Conservation (phyloP, 805 yeast genomes). For the Candida loeiensis region DNA sequence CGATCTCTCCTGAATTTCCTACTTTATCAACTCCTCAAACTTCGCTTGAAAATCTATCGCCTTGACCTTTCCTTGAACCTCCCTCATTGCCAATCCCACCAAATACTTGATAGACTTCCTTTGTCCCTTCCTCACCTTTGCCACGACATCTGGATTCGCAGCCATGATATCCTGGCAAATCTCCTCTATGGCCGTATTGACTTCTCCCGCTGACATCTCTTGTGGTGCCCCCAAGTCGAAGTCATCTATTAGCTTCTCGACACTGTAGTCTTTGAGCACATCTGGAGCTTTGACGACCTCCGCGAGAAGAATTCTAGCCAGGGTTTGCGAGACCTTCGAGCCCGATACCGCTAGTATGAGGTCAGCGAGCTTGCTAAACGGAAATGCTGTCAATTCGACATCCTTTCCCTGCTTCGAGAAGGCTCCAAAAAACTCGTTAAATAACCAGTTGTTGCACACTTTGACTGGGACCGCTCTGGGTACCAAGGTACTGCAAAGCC, state of each 20-base stretch:
- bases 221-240: conserved; percentile 44
- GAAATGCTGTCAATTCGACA: conserved; percentile 22
- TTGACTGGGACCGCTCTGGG: conserved; percentile 25
- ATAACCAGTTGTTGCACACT: conserved; percentile 70
- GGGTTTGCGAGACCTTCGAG: conserved; percentile 54
- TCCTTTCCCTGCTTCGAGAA: conserved; percentile 49
- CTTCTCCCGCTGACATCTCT: conserved; percentile 27
- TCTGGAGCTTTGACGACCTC: conserved; percentile 54
- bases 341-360: conserved; percentile 49
- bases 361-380: conserved; percentile 48
- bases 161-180: conserved; percentile 46
- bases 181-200: conserved; percentile 30
- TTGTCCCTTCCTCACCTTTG: conserved; percentile 54
- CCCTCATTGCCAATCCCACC: conserved; percentile 82
- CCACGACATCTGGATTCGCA: conserved; percentile 51
- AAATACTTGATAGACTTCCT: conserved; percentile 69
- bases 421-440: conserved; percentile 75
- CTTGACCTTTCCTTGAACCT: conserved; percentile 60
- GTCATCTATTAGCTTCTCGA: conserved; percentile 49
- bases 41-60: conserved; percentile 28
- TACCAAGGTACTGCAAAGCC: conserved; percentile 30
- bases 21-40: conserved; percentile 20
- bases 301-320: conserved; percentile 62
- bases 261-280: conserved; percentile 23
- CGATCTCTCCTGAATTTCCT: background rate